Evolutionary conservation across 148 eudicot species (phyloP), one percentile per base, ranked within the genome.

Genomic region (Limonium bicolor): DNA sequence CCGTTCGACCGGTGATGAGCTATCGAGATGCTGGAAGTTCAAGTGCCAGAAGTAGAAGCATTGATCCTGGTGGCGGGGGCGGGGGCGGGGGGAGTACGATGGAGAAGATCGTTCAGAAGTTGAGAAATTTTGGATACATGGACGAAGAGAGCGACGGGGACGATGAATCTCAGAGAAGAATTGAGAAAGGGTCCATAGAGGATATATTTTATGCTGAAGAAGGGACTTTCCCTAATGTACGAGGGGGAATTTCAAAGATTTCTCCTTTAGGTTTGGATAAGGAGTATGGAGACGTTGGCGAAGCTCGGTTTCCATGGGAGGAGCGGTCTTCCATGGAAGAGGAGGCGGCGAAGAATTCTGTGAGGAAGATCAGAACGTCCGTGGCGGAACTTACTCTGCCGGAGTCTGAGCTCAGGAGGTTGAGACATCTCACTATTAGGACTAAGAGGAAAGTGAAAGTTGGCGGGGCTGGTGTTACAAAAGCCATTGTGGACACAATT

Each of bases 271-370:
- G 78, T 46, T 46, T 66, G 41, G 77, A 82, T 5, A 64, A 35
- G 46, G 66, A 27, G 41, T 66, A 60, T 69, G 62, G 64, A 20
- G 59, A 41, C 9, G 62, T 56, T 22, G 76, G 73, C 42, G 73
- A 70, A 38, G 84, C 64, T 42, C 65, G 65, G 29, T 90, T 90
- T 72, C 97, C 97, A 0, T 90, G 97, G 97, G 95, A 90, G 76
- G 76, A 77, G 39, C 75, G 56, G 14, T 56, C 41, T 41, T 45
- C 29, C 23, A 21, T 47, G 29, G 54, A 32, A 20, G 66, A 60
- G 40, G 69, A 61, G 17, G 56, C 41, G 12, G 60, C 48, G 40
- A 31, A 60, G 54, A 66, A 80, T 1, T 81, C 77, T 60, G 75
- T 64, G 53, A 65, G 43, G 39, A 77, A 60, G 65, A 72, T 72